Conservation (phyloP, 2,329 filamentous ascomycete genomes). For the Dothistroma pini region DNA sequence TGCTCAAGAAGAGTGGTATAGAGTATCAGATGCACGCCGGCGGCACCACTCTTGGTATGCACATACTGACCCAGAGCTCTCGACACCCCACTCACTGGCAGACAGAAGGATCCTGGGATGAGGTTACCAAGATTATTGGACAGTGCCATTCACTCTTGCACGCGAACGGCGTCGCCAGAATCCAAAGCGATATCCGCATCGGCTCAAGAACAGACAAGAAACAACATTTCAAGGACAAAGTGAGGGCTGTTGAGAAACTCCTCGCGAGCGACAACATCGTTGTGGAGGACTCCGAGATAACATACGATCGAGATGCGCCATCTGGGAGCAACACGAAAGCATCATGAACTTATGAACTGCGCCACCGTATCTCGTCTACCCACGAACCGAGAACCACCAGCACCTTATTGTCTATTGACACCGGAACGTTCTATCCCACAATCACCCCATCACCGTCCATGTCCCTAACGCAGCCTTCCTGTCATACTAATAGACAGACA, state of each 20-base stretch:
- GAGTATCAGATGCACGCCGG: conserved; percentile 89
- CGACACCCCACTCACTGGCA: background rate
- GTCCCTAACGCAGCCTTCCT: too few relatives aligned
- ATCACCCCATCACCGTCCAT: too few relatives aligned
- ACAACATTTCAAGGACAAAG: conserved; percentile 78
- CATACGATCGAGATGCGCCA: background rate
- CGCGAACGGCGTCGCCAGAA: conserved; percentile 68
- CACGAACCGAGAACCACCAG: too few relatives aligned
- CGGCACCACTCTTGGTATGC: conserved; percentile 82
- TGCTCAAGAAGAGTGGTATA: conserved; percentile 76
- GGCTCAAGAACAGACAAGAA: conserved; percentile 84
- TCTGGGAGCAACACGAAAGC: background rate
- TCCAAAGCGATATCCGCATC: conserved; percentile 85
- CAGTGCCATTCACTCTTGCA: conserved; percentile 76
- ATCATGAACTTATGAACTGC: background rate
- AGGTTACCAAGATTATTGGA: conserved; percentile 80
- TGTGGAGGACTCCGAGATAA: background rate
- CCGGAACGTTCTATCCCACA: too few relatives aligned
- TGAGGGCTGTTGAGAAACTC: conserved; percentile 56
- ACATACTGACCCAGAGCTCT: background rate
- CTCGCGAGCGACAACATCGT: conserved; percentile 38
- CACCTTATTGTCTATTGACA: too few relatives aligned
- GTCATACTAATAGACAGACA: too few relatives aligned
- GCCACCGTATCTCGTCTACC: too few relatives aligned
- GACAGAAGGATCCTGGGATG: conserved; percentile 84